Evolutionary conservation across 176 grass and related monocot genomes (phyloP).

Genomic region (Neostapfia colusana): DNA sequence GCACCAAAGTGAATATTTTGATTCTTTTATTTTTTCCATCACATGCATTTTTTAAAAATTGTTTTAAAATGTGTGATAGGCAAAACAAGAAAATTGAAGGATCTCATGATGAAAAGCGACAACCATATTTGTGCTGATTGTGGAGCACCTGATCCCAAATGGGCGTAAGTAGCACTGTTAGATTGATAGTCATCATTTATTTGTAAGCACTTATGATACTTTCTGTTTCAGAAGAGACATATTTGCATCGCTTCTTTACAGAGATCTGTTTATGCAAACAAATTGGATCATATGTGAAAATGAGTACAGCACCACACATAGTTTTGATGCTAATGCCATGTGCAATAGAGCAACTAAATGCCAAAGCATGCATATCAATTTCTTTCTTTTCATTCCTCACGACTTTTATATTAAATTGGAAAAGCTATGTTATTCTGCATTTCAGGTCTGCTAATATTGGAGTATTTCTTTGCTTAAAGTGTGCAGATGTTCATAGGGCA

Average conservation of each 20-base stretch:
- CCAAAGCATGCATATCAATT: constrained; percentile 18
- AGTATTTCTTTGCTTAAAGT: constrained; percentile 98
- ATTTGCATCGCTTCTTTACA: background rate
- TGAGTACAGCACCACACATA: background rate
- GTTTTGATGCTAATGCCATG: constrained; percentile 16
- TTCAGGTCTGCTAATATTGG: constrained; percentile 93
- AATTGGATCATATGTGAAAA: constrained; percentile 19
- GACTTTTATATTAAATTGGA: constrained; percentile 14
- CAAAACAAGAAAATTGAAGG: constrained; percentile 87
- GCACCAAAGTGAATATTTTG: background rate
- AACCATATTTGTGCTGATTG: constrained; percentile 96
- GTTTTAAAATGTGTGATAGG: constrained; percentile 46
- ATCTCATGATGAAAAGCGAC: constrained; percentile 86
- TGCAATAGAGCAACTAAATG: constrained; percentile 2
- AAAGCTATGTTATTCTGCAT: constrained; percentile 15
- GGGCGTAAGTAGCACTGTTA: constrained; percentile 72
- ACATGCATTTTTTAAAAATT: background rate
- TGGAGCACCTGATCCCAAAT: constrained; percentile 87
- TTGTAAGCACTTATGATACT: constrained; percentile 15
- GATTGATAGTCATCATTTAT: constrained; percentile 22
- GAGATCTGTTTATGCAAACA: constrained; percentile 33
- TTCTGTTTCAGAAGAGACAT: background rate
- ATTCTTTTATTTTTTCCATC: background rate
- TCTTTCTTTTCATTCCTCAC: constrained; percentile 23
- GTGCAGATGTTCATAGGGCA: constrained; percentile 91